Evolutionary conservation across 2,329 filamentous ascomycete genomes (phyloP).

Genomic region (Thermoascus crustaceus): DNA sequence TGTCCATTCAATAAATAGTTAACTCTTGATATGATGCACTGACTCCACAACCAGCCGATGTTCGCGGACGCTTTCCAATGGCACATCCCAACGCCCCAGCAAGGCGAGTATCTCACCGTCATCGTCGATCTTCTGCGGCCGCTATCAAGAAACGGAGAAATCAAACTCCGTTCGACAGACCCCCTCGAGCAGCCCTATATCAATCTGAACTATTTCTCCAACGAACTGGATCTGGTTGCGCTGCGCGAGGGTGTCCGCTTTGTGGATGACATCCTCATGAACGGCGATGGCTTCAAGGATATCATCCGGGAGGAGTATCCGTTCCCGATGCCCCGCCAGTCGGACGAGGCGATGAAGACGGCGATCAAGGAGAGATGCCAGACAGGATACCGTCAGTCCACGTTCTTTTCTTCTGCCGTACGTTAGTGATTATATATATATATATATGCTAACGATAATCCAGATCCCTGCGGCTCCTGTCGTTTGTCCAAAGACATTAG

Average conservation of each 20-base stretch:
- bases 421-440: background rate
- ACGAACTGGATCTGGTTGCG: constrained; percentile 45
- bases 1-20: background rate
- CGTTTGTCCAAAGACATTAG: constrained; percentile 39
- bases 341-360: constrained; percentile 50
- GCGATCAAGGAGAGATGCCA: constrained; percentile 51
- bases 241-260: constrained; percentile 51
- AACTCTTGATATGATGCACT: too few species aligned
- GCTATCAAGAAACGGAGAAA: constrained; percentile 34
- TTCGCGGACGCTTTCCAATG: constrained; percentile 45
- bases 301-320: constrained; percentile 43
- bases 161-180: constrained; percentile 33
- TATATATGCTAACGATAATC: background rate
- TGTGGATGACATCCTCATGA: constrained; percentile 48
- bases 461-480: constrained; percentile 48
- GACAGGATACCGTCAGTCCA: constrained; percentile 32
- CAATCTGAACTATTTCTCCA: constrained; percentile 39
- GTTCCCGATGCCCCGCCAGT: constrained; percentile 51
- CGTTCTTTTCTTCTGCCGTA: background rate
- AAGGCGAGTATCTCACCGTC: constrained; percentile 47
- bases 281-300: constrained; percentile 48
- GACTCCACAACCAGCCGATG: too few species aligned
- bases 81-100: constrained; percentile 33
- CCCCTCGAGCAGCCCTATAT: constrained; percentile 29
- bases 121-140: constrained; percentile 44